Conservation (phyloP, 2,329 filamentous ascomycete species). For the Pseudocercospora vitis region DNA sequence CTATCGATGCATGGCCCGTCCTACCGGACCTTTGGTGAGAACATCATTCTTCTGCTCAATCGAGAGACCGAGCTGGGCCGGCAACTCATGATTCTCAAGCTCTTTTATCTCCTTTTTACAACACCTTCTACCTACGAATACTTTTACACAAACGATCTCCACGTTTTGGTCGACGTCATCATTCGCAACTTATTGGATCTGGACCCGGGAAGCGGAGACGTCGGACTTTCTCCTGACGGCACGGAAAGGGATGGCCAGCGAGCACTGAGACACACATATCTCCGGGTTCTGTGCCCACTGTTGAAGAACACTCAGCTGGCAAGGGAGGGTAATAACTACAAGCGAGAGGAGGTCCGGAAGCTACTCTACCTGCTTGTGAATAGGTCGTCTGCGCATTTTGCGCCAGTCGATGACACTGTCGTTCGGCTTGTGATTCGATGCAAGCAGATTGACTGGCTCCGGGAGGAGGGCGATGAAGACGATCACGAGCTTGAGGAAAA, state of each 20-base stretch:
- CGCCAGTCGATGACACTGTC: slow-evolving; percentile 77
- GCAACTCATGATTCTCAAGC: slow-evolving; percentile 93
- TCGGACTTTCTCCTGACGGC: slow-evolving; percentile 20
- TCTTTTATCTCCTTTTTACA: slow-evolving; percentile 92
- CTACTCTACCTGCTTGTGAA: slow-evolving; percentile 67
- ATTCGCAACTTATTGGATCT: slow-evolving; percentile 95
- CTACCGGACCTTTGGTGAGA: slow-evolving; percentile 96
- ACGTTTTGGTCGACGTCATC: slow-evolving; percentile 91
- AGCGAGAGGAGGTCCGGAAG: slow-evolving; percentile 77
- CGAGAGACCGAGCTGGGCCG: slow-evolving; percentile 89
- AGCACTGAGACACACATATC: slow-evolving; percentile 83
- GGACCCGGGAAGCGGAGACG: slow-evolving; percentile 67
- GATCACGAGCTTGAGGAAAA: slow-evolving; percentile 28
- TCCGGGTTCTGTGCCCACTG: slow-evolving; percentile 87
- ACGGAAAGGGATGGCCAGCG: slow-evolving; percentile 35
- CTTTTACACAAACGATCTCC: slow-evolving; percentile 96
- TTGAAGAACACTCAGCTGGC: slow-evolving; percentile 88
- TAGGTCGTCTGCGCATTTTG: slow-evolving; percentile 62
- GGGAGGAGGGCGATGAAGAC: slow-evolving; percentile 35
- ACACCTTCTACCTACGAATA: slow-evolving; percentile 91
- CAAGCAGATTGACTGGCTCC: slow-evolving; percentile 41
- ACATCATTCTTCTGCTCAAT: slow-evolving; percentile 92
- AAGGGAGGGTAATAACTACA: slow-evolving; percentile 79
- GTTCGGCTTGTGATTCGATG: slow-evolving; percentile 75
- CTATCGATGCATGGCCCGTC: slow-evolving; percentile 75